Base-by-base conservation (phyloP, 257 asterid genomes). In the Lantana camara region DNA sequence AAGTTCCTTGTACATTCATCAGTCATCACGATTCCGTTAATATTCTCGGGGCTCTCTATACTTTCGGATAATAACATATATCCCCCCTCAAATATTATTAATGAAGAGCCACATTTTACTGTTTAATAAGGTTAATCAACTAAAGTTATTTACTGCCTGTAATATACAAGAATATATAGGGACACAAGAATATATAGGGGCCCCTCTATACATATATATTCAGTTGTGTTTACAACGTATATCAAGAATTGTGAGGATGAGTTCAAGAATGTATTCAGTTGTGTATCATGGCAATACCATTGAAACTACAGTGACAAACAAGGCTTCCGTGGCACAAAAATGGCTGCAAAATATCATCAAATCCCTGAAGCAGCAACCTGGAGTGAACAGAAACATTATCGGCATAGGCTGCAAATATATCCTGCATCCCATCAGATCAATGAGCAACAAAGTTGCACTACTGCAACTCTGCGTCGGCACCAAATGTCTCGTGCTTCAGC, bases 401-500 rank as follows among this genome's bases (percentile, higher is more conserved):
- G 85, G 75, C 22, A 49, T 80, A 13, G 66, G 34, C 64, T 73
- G 74, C 27, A 77, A 77, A 49, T 80, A 38, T 17, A 21, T 42
- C 27, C 78, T 19, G 34, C 82, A 77, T 17, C 82, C 80, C 12
- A 60, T 74, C 69, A 11, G 0, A 22, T 55, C 67, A 6, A 64
- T 66, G 66, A 71, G 72, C 80, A 56, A 55, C 64, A 67, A 61
- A 41, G 32, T 60, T 4, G 76, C 85, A 11, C 46, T 57, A 0
- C 9, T 80, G 21, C 75, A 70, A 62, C 76, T 76, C 29, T 70
- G 85, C 19, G 47, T 67, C 23, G 76, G 47, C 27, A 48, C 78
- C 1, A 67, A 63, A 23, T 76, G 80, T 16, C 78, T 80, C 13
- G 16, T 73, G 17, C 78, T 80, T 63, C 85, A 80, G 68, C 60